phyloP scores from a whole-genome alignment of 2,329 filamentous ascomycete species.

The Boeremia exigua region DNA sequence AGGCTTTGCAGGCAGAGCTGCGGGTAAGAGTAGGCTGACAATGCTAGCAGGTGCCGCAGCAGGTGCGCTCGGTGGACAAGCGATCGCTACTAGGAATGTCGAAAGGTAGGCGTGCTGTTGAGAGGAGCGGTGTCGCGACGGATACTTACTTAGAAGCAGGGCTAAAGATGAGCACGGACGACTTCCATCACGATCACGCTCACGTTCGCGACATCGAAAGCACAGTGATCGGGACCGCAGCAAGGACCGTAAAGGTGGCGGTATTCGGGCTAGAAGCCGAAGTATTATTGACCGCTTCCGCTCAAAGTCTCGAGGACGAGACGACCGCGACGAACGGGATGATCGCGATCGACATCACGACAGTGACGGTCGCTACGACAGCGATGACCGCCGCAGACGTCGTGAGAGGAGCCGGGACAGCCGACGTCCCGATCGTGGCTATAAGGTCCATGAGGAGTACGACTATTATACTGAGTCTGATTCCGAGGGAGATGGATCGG shows the following conservation, averaged over 20 bases:
- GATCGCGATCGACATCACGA: conserved; percentile 17
- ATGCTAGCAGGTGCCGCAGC: conserved; percentile 47
- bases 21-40: conserved; percentile 45
- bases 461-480: conserved; percentile 13
- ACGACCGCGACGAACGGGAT: conserved; percentile 16
- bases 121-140: neutral
- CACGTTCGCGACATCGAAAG: conserved; percentile 21
- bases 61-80: conserved; percentile 41
- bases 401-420: conserved; percentile 11
- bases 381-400: conserved; percentile 14
- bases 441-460: conserved; percentile 15
- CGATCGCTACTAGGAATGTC: conserved; percentile 21
- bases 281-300: conserved; percentile 34
- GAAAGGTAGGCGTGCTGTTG: conserved; percentile 1
- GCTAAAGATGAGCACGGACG: conserved; percentile 26
- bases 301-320: conserved; percentile 27
- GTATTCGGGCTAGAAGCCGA: conserved; percentile 35
- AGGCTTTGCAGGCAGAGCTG: conserved; percentile 40
- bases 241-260: conserved; percentile 16
- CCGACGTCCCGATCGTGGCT: conserved; percentile 14
- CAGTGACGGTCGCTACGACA: conserved; percentile 5
- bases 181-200: conserved; percentile 27
- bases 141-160: conserved; percentile 9
- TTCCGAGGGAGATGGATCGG: conserved; percentile 11
- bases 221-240: conserved; percentile 16